Evolutionary conservation across 208 protist species (phyloP), one percentile per base, ranked within the genome.

Genomic region (Herpetomonas samuelpessoai): DNA sequence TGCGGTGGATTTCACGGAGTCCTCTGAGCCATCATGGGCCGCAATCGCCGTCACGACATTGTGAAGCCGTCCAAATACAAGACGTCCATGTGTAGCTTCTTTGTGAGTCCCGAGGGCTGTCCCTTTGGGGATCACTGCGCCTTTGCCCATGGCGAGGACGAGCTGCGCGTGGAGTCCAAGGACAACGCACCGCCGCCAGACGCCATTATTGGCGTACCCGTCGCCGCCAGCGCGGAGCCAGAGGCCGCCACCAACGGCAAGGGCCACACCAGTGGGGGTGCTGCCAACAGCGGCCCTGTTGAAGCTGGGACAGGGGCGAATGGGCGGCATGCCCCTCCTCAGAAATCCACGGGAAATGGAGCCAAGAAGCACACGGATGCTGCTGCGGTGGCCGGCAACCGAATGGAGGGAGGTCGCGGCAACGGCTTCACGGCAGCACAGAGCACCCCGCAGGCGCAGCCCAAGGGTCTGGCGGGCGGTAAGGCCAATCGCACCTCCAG

Each of bases 1-100:
- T n/a, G n/a, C n/a, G n/a, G n/a, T n/a, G n/a, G n/a, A n/a, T n/a
- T n/a, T n/a, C n/a, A n/a, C n/a, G n/a, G n/a, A n/a, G n/a, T n/a
- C n/a, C n/a, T n/a, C n/a, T n/a, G 35, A 62, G 22, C 47, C 18
- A 63, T 27, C 35, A 92, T 88, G 81, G 71, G 63, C 4, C 80
- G 81, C 30, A 85, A 76, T 44, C 57, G 81, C 2, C 76, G 73
- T 26, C 86, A 88, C 64, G 83, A 90, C 64, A 89, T 88, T 48
- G 87, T 91, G 22, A 93, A 93, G 59, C 71, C 80, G 35, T 88
- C 82, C 52, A 93, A 91, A 73, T 91, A 77, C 62, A 93, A 93
- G 66, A 91, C 87, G 52, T 88, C 74, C n/a, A 79, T 93, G 21
- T 93, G 83, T 60, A 75, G 66, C 12, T 93, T 86, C 64, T 90